Base-by-base conservation (phyloP, 176 grass and related monocot species). In the Pharus latifolius region DNA sequence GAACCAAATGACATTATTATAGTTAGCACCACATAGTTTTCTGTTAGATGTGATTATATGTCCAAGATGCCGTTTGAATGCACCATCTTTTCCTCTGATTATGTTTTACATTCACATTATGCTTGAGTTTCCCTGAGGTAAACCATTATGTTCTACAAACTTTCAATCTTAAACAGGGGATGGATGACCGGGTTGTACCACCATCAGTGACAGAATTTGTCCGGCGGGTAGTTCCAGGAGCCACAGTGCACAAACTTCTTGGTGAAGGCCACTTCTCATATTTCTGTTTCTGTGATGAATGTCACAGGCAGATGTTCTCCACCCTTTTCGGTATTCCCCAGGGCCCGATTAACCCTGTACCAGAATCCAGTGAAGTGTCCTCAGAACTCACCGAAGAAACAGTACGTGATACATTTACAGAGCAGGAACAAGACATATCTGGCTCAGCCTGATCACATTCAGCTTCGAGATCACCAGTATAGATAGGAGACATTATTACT, bases 221-320 rank as follows among this genome's bases (percentile, higher is more conserved):
- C 22, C 55, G 90, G 37, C 75, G 95, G 49, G 30, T 91, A 54
- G 75, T 99, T 65, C 90, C 90, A 15, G 83, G 90, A 60, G 90
- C 95, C 37, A 90, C 90, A 3, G 84, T 99, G 40, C 90, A 99
- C 74, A 86, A 65, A 40, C 63, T 99, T 50, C 84, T 85, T 0
- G 87, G 81, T 0, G 90, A 99, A 83, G 90, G 95, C 59, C 95
- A 99, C 52, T 94, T 93, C 77, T 99, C 95, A 4, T 99, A 94
- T 76, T 99, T 98, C 74, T 91, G 84, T 46, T 98, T 93, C 56
- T 98, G 90, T 24, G 82, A 93, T 29, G 84, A 98, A 37, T 98
- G 95, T 67, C 95, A 98, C 62, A 80, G 90, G 70, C 95, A 98
- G 57, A 88, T 98, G 63, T 90, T 98, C 32, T 98, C 95, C 47